Percentiles rank a stretch among this genome's conserved stretches.
Conservation (phyloP, 352 stramenopile genomes). For the Vaucheria bursata region DNA sequence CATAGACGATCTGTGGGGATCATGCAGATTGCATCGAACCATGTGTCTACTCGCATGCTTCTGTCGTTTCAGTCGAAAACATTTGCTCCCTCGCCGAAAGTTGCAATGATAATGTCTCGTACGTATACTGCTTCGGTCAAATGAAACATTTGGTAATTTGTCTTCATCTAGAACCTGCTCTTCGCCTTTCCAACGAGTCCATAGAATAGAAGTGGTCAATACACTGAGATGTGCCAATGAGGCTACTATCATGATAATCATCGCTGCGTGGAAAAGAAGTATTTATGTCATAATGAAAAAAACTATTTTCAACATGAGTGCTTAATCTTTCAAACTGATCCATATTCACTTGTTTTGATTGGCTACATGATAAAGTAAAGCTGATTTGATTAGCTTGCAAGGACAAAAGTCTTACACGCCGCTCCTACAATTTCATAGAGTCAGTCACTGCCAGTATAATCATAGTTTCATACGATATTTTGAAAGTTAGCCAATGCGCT, state of each 20-base stretch:
- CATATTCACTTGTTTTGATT: no score
- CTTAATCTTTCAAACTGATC: no score
- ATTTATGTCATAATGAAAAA: no score
- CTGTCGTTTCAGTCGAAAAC: neutral
- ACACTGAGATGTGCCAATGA: neutral
- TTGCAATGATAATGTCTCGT: neutral
- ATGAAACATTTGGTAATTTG: neutral
- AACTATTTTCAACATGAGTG: no score
- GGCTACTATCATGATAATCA: neutral
- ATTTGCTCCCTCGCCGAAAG: neutral
- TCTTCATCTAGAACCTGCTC: conserved; percentile 9
- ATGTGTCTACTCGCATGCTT: neutral
- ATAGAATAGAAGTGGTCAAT: neutral
- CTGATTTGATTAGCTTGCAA: no score
- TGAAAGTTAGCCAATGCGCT: no score
- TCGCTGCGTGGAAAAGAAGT: neutral
- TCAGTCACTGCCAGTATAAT: no score
- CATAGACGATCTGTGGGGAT: neutral
- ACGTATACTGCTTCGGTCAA: neutral
- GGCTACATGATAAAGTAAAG: no score
- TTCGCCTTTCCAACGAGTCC: conserved; percentile 9
- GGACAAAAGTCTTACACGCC: no score
- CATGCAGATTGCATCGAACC: neutral
- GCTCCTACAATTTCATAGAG: no score
- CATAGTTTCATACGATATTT: no score